Percentiles rank a stretch among this genome's conserved stretches.
Conservation (phyloP, 805 yeast genomes). For the Candida tibetensis region DNA sequence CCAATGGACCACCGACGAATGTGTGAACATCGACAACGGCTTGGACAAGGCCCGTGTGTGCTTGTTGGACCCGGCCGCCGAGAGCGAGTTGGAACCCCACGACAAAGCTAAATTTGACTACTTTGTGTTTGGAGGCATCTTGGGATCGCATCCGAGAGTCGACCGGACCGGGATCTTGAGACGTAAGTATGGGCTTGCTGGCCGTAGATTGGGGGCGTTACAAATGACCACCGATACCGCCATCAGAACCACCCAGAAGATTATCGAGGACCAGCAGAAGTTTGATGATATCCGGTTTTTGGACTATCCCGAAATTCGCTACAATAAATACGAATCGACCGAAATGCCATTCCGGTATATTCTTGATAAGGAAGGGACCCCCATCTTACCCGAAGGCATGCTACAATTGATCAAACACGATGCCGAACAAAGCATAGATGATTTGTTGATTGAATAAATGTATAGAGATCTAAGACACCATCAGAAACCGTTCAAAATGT, state of each 20-base stretch:
- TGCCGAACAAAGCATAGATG: slow-evolving; percentile 78
- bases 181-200: slow-evolving; percentile 74
- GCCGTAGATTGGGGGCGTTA: slow-evolving; percentile 79
- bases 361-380: slow-evolving; percentile 57
- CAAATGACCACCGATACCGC: slow-evolving; percentile 99
- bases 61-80: slow-evolving; percentile 86
- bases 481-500: no score
- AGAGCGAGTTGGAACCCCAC: slow-evolving; percentile 63
- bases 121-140: slow-evolving; percentile 93
- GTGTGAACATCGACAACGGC: slow-evolving; percentile 50
- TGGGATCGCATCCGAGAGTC: slow-evolving; percentile 90
- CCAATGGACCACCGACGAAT: slow-evolving; percentile 79
- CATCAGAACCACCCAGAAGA: slow-evolving; percentile 81
- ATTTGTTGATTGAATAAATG: slow-evolving; percentile 49
- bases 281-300: slow-evolving; percentile 79
- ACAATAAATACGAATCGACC: slow-evolving; percentile 83
- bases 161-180: slow-evolving; percentile 92
- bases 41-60: slow-evolving; percentile 57
- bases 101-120: slow-evolving; percentile 72
- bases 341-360: slow-evolving; percentile 98
- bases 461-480: no score
- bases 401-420: slow-evolving; percentile 78
- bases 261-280: slow-evolving; percentile 52
- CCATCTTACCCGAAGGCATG: slow-evolving; percentile 93
- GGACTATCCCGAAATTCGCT: slow-evolving; percentile 92